Evolutionary conservation across 1,284 basidiomycete species (phyloP).

Genomic region (Lignosus rhinocerotis): DNA sequence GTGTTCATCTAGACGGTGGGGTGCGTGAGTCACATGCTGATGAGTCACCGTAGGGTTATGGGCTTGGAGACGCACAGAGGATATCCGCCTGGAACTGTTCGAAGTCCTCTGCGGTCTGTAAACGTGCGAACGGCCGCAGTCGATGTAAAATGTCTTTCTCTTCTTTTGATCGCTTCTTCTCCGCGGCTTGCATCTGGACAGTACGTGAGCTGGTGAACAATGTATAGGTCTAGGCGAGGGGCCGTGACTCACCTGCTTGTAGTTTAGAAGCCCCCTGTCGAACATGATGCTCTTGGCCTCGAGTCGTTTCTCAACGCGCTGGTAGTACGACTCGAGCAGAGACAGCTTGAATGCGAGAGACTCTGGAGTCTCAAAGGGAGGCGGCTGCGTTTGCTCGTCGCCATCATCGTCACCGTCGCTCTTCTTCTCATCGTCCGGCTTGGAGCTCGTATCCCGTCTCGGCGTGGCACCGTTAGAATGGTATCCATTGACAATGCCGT

Average conservation of each 20-base stretch:
- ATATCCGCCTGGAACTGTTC: conserved; percentile 89
- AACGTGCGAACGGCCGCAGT: conserved; percentile 88
- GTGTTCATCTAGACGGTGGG: conserved; percentile 67
- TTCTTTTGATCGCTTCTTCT: conserved; percentile 89
- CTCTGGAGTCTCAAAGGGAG: conserved; percentile 81
- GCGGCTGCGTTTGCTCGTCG: conserved; percentile 69
- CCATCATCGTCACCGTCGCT: conserved; percentile 46
- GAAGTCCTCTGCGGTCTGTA: conserved; percentile 92
- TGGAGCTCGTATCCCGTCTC: conserved; percentile 28
- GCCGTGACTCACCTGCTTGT: conserved; percentile 74
- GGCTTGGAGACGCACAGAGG: conserved; percentile 60
- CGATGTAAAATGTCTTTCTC: conserved; percentile 90
- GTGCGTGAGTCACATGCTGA: neutral
- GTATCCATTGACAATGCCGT: conserved; percentile 52
- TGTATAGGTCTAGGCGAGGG: neutral
- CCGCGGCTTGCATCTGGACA: conserved; percentile 81
- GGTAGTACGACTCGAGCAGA: conserved; percentile 90
- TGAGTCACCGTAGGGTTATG: conserved; percentile 25
- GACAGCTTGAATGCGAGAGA: conserved; percentile 92
- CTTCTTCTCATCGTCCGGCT: conserved; percentile 38
- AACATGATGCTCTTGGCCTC: conserved; percentile 93
- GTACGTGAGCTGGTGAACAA: conserved; percentile 1
- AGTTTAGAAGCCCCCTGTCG: conserved; percentile 89
- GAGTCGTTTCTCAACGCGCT: conserved; percentile 86
- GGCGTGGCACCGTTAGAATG: conserved; percentile 28